These are phyloP conservation scores for Metschnikowia baotianmanensis DNA, from an alignment of 805 yeast species.

Conservation along the genomic window DNA sequence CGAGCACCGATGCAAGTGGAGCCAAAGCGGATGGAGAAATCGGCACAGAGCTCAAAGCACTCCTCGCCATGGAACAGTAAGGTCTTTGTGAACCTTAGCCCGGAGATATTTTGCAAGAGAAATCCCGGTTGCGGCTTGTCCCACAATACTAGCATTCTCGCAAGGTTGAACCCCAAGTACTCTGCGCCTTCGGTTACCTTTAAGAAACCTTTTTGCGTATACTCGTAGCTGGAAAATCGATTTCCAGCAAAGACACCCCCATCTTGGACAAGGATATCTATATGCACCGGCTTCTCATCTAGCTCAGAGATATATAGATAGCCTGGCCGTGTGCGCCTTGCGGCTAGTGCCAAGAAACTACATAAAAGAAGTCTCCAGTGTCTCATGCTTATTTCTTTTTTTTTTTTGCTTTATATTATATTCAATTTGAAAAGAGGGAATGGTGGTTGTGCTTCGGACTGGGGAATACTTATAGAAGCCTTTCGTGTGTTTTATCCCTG, in stretches of 20 bases:
- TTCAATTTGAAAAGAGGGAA: background rate
- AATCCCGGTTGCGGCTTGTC: background rate
- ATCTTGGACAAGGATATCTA: background rate
- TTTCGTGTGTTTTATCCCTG: too few species aligned
- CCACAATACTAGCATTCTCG: background rate
- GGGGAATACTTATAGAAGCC: too few species aligned
- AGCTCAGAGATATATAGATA: background rate
- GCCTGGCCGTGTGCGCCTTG: background rate
- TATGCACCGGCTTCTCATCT: background rate
- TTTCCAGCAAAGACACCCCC: background rate
- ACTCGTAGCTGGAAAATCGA: background rate
- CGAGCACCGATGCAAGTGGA: background rate
- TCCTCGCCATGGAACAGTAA: background rate
- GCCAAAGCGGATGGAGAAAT: background rate
- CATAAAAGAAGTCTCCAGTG: background rate
- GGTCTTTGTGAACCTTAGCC: background rate
- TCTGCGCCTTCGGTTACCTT: background rate
- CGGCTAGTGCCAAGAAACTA: background rate
- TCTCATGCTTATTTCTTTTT: background rate
- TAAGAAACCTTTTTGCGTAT: background rate
- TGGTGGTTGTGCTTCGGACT: too few species aligned
- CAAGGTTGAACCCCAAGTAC: background rate
- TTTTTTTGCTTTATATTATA: background rate
- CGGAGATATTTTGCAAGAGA: background rate
- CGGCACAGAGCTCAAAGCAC: constrained; percentile 1